A percentile compares a stretch with the other conserved stretches of the same genome.
These are phyloP conservation scores for Flaveria sonorensis DNA, from an alignment of 129 eudicot genomes.

Conservation along the genomic window DNA sequence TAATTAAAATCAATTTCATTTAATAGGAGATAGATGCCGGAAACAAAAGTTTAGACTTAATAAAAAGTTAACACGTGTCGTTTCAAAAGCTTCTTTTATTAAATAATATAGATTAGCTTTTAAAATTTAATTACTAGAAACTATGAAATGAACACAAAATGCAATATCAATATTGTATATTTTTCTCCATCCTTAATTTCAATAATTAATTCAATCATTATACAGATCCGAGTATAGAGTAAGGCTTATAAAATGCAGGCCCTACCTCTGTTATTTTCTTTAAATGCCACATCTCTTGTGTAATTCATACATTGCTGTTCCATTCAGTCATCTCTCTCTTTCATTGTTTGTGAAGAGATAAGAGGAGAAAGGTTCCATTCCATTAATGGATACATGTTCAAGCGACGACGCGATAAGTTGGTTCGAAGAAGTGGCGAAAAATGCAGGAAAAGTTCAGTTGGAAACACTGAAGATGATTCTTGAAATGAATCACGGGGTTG, in stretches of 20 bases:
- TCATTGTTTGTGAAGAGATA: not conserved
- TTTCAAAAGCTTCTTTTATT: too few species aligned
- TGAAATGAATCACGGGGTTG: constrained; percentile 49
- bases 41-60: too few species aligned
- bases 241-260: not conserved
- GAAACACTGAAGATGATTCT: constrained; percentile 58
- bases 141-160: too few species aligned
- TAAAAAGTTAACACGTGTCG: too few species aligned
- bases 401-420: constrained; percentile 43
- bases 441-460: constrained; percentile 56
- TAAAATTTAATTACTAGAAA: too few species aligned
- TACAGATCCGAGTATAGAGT: too few species aligned
- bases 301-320: not conserved
- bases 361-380: not conserved
- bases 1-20: too few species aligned
- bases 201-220: too few species aligned
- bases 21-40: too few species aligned
- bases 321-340: not conserved
- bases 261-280: not conserved
- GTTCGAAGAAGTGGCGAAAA: constrained; percentile 61
- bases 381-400: constrained; percentile 5
- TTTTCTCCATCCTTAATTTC: too few species aligned
- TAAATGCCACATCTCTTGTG: not conserved
- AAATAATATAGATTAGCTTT: too few species aligned
- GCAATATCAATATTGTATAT: too few species aligned